Evolutionary conservation across 495 filamentous ascomycete genomes (phyloP).

Genomic region (Cercophora scortea): DNA sequence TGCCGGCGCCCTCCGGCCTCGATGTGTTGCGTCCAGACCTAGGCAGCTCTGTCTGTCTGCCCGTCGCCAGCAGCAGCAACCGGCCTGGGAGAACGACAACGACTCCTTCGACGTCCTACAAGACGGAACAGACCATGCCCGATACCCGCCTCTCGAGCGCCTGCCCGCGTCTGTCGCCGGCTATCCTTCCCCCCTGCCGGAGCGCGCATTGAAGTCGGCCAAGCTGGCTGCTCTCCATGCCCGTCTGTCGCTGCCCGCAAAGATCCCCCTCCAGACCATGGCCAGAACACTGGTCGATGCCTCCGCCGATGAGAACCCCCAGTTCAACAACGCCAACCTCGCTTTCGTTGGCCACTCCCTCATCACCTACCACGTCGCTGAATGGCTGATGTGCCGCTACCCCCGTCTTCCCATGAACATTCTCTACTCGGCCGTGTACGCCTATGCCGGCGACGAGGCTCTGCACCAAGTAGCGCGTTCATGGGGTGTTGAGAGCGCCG

Average conservation of each 20-base stretch:
- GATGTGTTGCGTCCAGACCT: slow-evolving; percentile 9
- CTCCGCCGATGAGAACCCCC: slow-evolving; percentile 65
- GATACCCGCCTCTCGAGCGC: slow-evolving; percentile 20
- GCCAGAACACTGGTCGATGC: slow-evolving; percentile 78
- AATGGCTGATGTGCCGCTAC: slow-evolving; percentile 78
- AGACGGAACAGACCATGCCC: slow-evolving; percentile 9
- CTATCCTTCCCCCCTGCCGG: slow-evolving; percentile 58
- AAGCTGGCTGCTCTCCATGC: slow-evolving; percentile 92
- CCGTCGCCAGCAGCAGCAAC: not conserved
- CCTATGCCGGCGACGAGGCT: slow-evolving; percentile 66
- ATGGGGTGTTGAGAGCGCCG: slow-evolving; percentile 86
- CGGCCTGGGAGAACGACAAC: not conserved
- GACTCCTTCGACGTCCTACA: not conserved
- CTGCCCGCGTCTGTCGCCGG: slow-evolving; percentile 12
- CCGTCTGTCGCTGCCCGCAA: slow-evolving; percentile 73
- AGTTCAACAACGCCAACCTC: slow-evolving; percentile 55
- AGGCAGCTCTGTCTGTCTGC: not conserved
- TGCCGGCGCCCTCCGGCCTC: slow-evolving; percentile 9
- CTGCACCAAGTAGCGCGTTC: slow-evolving; percentile 62
- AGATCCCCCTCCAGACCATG: slow-evolving; percentile 77
- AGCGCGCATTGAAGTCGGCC: slow-evolving; percentile 63
- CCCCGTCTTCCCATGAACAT: slow-evolving; percentile 82
- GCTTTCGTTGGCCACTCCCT: slow-evolving; percentile 74
- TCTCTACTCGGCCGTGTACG: slow-evolving; percentile 72
- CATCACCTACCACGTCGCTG: slow-evolving; percentile 76